Evolutionary conservation across 305 asterid species (phyloP).

Genomic region (Fraxinus latifolia): DNA sequence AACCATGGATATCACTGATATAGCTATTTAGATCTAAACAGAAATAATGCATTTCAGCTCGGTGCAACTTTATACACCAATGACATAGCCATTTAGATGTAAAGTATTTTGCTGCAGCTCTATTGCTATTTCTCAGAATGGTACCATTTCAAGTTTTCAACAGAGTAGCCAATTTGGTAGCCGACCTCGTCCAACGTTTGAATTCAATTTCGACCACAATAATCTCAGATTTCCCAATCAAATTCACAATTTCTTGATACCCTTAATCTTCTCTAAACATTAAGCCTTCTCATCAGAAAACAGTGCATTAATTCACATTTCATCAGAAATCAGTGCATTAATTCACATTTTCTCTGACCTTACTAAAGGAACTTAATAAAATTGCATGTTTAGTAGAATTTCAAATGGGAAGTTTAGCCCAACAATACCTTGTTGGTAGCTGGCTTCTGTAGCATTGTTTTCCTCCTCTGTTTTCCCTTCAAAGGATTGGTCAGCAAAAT

Average conservation of each 20-base stretch:
- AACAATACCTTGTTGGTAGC: constrained; percentile 47
- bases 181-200: background rate
- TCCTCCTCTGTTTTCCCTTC: constrained; percentile 43
- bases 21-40: too few species aligned
- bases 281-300: background rate
- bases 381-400: constrained; percentile 7
- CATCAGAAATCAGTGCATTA: too few species aligned
- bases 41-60: background rate
- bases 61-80: background rate
- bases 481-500: constrained; percentile 32
- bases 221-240: background rate
- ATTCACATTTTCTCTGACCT: background rate
- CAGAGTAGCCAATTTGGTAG: background rate
- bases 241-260: background rate
- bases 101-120: too few species aligned
- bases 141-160: background rate
- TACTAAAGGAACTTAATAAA: background rate
- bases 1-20: too few species aligned
- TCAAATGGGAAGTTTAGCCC: constrained; percentile 2
- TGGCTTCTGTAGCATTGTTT: constrained; percentile 29
- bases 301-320: background rate
- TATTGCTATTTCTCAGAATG: background rate
- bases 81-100: background rate
- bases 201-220: background rate
- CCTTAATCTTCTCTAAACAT: background rate